These are phyloP conservation scores for Berberis vulgaris DNA, from an alignment of 164 flowering plant species.

Conservation along the genomic window DNA sequence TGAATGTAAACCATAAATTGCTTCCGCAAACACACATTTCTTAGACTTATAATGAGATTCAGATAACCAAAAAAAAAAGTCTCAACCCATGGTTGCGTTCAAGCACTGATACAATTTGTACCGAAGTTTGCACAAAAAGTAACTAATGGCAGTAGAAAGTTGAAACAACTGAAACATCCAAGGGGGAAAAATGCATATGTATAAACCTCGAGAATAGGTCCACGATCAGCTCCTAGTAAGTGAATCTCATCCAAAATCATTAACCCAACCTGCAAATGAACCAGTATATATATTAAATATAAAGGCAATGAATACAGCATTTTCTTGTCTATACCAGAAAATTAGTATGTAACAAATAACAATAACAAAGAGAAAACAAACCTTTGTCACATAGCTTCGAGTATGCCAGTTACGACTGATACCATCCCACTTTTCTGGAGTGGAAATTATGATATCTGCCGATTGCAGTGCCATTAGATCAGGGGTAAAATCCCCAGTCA, in stretches of 20 bases:
- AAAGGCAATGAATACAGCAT: not conserved
- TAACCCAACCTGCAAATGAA: constrained; percentile 70
- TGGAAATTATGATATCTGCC: constrained; percentile 93
- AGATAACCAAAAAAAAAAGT: too few species aligned
- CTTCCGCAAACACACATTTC: too few species aligned
- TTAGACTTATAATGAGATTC: too few species aligned
- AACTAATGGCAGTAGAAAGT: not conserved
- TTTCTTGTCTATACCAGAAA: not conserved
- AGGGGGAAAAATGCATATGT: not conserved
- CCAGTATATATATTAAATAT: not conserved
- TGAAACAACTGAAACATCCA: not conserved
- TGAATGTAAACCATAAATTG: too few species aligned
- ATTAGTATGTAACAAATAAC: not conserved
- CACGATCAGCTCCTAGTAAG: constrained; percentile 97
- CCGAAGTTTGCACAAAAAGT: too few species aligned
- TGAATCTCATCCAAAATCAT: constrained; percentile 98
- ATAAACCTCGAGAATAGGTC: constrained; percentile 97
- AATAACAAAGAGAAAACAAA: constrained; percentile 12
- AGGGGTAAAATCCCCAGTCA: constrained; percentile 99
- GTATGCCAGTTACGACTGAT: constrained; percentile 97
- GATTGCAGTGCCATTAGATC: constrained; percentile 77
- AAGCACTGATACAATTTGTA: too few species aligned
- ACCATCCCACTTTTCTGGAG: constrained; percentile 99
- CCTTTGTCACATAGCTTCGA: constrained; percentile 94
- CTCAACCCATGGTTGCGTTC: too few species aligned